These are phyloP conservation scores for Neurospora crassa DNA, from an alignment of 2,329 filamentous ascomycete genomes.

Conservation along the genomic window DNA sequence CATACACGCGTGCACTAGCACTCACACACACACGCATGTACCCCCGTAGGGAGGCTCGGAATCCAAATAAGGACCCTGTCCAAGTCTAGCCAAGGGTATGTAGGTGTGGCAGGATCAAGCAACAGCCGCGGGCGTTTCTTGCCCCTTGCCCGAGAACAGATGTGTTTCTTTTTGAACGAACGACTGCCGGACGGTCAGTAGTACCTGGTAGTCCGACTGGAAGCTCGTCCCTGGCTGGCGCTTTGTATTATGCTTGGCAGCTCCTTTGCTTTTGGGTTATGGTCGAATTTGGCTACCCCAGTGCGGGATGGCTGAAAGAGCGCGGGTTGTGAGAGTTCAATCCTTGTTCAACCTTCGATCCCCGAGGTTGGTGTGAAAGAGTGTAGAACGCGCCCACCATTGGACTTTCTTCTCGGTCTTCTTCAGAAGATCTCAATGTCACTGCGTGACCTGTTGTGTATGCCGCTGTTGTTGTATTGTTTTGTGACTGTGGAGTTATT, in stretches of 20 bases:
- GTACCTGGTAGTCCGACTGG: constrained; percentile 1
- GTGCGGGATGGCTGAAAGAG: constrained; percentile 20
- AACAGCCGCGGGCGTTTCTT: constrained; percentile 7
- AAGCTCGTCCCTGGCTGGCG: constrained; percentile 6
- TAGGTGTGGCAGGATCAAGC: constrained; percentile 7
- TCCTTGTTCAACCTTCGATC: not conserved
- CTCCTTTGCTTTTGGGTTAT: constrained; percentile 8
- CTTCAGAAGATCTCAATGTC: not conserved
- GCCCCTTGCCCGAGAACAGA: constrained; percentile 1
- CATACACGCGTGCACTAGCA: not conserved
- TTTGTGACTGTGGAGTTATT: not conserved
- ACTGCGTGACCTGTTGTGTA: not conserved
- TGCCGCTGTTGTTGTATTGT: not conserved
- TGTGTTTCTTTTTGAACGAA: constrained; percentile 5
- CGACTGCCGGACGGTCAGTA: constrained; percentile 1
- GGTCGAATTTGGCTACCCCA: constrained; percentile 13
- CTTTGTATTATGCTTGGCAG: constrained; percentile 8
- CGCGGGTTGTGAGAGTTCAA: constrained; percentile 4
- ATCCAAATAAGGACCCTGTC: constrained; percentile 11
- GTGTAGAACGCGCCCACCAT: not conserved
- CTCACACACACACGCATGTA: not conserved
- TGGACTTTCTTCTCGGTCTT: not conserved
- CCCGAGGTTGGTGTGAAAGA: not conserved
- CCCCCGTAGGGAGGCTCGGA: constrained; percentile 10
- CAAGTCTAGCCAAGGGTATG: constrained; percentile 6